These are phyloP conservation scores for Eucalyptus polyanthemos DNA, from an alignment of 345 rosid genomes.

Conservation along the genomic window DNA sequence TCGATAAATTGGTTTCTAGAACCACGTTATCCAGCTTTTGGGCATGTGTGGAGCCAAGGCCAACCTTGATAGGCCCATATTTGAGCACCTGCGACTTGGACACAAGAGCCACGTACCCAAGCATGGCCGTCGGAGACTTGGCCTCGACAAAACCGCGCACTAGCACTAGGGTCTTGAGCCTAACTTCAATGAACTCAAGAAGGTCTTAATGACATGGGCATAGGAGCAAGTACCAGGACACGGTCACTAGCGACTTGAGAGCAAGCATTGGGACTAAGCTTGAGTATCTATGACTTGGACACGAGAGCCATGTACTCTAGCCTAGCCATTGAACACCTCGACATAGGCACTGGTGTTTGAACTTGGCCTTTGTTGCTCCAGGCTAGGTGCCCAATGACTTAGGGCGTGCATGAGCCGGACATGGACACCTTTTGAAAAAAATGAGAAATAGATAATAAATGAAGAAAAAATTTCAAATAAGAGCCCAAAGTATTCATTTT, in stretches of 20 bases:
- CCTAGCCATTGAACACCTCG: background rate
- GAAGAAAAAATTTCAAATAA: too few species aligned
- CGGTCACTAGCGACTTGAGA: background rate
- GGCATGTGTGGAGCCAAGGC: background rate
- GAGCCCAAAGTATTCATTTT: too few species aligned
- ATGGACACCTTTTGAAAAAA: background rate
- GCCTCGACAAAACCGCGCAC: background rate
- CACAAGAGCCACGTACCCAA: background rate
- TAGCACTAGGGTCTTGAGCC: background rate
- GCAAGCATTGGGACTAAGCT: background rate
- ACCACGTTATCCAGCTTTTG: background rate
- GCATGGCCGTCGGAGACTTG: background rate
- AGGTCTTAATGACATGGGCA: background rate
- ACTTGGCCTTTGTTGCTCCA: background rate
- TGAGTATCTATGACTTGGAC: background rate
- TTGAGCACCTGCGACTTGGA: background rate
- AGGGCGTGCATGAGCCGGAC: background rate
- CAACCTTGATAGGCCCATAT: background rate
- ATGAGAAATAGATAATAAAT: background rate
- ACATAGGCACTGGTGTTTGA: background rate
- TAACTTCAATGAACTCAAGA: background rate
- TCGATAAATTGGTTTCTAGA: background rate
- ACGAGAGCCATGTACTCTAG: background rate
- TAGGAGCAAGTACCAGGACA: background rate
- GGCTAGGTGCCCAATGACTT: background rate